These are phyloP conservation scores for Cladosporium cucumerinum DNA, from an alignment of 2,329 filamentous ascomycete species.

Conservation along the genomic window DNA sequence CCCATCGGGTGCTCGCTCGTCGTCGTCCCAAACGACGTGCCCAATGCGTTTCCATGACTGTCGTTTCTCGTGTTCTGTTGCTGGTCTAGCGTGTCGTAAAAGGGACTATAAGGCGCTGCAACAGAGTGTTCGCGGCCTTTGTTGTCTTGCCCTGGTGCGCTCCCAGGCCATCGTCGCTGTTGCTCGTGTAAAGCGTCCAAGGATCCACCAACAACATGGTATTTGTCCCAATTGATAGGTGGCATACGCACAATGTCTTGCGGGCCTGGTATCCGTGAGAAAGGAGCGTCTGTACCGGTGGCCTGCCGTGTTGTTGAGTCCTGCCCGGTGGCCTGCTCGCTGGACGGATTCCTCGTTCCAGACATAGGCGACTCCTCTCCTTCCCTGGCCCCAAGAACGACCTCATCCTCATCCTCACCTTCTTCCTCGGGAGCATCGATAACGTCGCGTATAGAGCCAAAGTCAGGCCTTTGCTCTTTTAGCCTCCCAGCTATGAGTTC, in stretches of 20 bases:
- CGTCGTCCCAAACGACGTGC: constrained; percentile 21
- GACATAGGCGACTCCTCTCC: constrained; percentile 30
- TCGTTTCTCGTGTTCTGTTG: constrained; percentile 13
- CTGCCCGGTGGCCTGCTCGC: constrained; percentile 17
- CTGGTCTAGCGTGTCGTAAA: constrained; percentile 48
- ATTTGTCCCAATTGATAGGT: constrained; percentile 91
- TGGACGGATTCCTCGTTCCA: not conserved
- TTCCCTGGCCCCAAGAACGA: constrained; percentile 32
- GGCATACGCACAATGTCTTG: constrained; percentile 84
- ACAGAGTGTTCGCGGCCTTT: constrained; percentile 48
- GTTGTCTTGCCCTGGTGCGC: constrained; percentile 20
- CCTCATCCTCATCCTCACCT: constrained; percentile 25
- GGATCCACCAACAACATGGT: constrained; percentile 80
- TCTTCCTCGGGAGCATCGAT: constrained; percentile 34
- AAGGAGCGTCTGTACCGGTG: constrained; percentile 35
- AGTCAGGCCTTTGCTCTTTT: constrained; percentile 31
- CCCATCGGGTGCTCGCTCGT: constrained; percentile 31
- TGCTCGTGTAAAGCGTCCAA: constrained; percentile 82
- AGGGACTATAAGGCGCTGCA: constrained; percentile 59
- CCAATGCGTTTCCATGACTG: not conserved
- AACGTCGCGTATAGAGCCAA: constrained; percentile 35
- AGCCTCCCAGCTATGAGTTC: constrained; percentile 62
- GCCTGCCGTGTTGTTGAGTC: not conserved
- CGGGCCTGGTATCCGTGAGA: constrained; percentile 67
- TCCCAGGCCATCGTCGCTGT: constrained; percentile 62